Conservation (phyloP, 495 filamentous ascomycete genomes). For the Trichoderma reesei region DNA sequence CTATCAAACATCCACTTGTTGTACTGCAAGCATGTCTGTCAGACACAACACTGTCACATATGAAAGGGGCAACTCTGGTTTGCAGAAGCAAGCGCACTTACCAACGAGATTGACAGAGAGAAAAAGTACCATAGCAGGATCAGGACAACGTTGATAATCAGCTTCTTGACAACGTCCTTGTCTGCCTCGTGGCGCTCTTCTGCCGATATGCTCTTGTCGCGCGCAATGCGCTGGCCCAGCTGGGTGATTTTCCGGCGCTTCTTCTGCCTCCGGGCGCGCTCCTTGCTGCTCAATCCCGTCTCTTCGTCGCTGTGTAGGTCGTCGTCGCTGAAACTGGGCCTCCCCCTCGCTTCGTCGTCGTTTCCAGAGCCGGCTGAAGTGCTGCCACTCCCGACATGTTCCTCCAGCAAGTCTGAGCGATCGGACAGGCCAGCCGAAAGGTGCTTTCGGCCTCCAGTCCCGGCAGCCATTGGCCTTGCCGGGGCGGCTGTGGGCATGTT, state of each 20-base stretch:
- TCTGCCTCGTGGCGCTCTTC: conserved; percentile 63
- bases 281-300: conserved; percentile 66
- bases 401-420: neutral
- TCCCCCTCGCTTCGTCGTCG: neutral
- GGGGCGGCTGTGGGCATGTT: conserved; percentile 15
- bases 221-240: conserved; percentile 64
- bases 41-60: neutral
- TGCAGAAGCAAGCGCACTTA: conserved; percentile 36
- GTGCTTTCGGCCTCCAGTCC: conserved; percentile 19
- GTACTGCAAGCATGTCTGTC: conserved; percentile 49
- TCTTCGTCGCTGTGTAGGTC: conserved; percentile 83
- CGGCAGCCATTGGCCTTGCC: conserved; percentile 17
- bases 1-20: conserved; percentile 99
- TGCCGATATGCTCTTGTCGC: conserved; percentile 39
- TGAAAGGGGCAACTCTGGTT: neutral
- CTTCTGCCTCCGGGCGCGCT: conserved; percentile 54
- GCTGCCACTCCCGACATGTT: neutral
- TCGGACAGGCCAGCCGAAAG: neutral
- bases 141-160: conserved; percentile 61
- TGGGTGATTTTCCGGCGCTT: conserved; percentile 56
- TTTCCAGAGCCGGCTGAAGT: neutral
- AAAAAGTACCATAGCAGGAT: conserved; percentile 92
- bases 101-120: conserved; percentile 87
- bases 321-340: conserved; percentile 46
- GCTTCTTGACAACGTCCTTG: conserved; percentile 54